Base-by-base conservation (phyloP, 1,284 basidiomycete species). In the Volvariella surrecta region DNA sequence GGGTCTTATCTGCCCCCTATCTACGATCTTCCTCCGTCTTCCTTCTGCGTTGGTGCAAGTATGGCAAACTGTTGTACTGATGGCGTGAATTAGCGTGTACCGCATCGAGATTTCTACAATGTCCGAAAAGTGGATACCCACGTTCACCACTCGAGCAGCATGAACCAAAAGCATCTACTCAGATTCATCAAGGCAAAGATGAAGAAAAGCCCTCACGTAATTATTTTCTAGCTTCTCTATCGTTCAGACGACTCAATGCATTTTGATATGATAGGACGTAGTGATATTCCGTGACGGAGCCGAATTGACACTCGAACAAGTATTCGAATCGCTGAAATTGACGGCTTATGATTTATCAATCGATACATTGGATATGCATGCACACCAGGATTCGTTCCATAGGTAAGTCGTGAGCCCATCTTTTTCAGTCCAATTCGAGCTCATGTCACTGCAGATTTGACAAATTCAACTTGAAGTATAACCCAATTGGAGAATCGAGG, bases 161-260 rank as follows among this genome's bases (percentile, higher is more conserved):
- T 99, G 95, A 99, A 99, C 62, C 96, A 99, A 62, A 99, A 99
- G 66, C 96, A 99, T 66, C 68, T 99, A n/a, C 70, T 99, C 18
- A 92, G 96, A 3, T 99, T 99, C 67, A 99, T 99, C 73, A 99
- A 99, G 63, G 82, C 85, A 37, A 98, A 99, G 64, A 91, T 93
- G 85, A 92, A 90, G 64, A 78, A 79, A 19, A 79, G 70, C 54
- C 80, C 89, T 1, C 57, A 91, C 40, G 87, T 86, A 48, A 16
- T 17, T 2, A 35, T 41, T 28, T 10, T 13, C 6, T 30, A 8
- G 30, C 34, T 13, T 24, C 21, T 41, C 17, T 16, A 37, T 8
- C 47, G 21, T 13, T 16, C n/a, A 28, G 11, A 18, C 15, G 17
- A 20, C 11, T 34, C 41, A 4, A 32, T 17, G 24, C 18, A 18